Evolutionary conservation across 352 stramenopile species (phyloP), one percentile per base, ranked within the genome.

Genomic region (Pythium rhizo-oryzae): DNA sequence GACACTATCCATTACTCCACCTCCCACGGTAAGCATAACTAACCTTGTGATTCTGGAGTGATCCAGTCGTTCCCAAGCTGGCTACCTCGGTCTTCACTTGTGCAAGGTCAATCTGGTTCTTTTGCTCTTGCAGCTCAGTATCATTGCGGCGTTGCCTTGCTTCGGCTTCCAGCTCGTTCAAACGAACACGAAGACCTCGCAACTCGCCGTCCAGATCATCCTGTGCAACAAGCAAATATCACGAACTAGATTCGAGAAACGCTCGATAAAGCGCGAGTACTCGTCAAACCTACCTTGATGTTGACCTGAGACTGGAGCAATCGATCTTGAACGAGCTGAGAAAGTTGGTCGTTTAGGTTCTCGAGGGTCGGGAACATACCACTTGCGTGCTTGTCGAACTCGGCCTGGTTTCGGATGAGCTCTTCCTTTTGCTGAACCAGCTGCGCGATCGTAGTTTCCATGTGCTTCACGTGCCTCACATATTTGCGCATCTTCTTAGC

Each of bases 311-410:
- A 87, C 30, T 70, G 71, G 1, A 75, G 62, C 70, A 93, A 71
- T 30, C 90, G 85, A 33, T 82, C 82, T 56, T 93, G 83, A 16
- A 93, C 84, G 23, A 93, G 83, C 64, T 91, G 85, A 35, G 84
- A 91, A 5, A 93, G 69, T 59, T 92, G 82, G 61, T 92, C 78
- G 67, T 92, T 92, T 5, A 93, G 61, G n/a, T 86, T 81, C 64
- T 92, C 85, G 21, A 93, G 69, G 11, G 85, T 91, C 50, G 85
- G 85, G 62, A 93, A 93, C 65, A 93, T 92, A 13, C 85, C 83
- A 33, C 84, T 92, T n/a, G 85, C 85, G 56, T 93, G 85, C 62
- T 91, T 90, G 62, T 93, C 85, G 57, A 93, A 93, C 74, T 91
- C 84, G 1, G 74, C 82, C 56, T 92, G 85, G 65, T 93, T 93